Conservation (phyloP, 345 rosid species). For the Turnera subulata region DNA sequence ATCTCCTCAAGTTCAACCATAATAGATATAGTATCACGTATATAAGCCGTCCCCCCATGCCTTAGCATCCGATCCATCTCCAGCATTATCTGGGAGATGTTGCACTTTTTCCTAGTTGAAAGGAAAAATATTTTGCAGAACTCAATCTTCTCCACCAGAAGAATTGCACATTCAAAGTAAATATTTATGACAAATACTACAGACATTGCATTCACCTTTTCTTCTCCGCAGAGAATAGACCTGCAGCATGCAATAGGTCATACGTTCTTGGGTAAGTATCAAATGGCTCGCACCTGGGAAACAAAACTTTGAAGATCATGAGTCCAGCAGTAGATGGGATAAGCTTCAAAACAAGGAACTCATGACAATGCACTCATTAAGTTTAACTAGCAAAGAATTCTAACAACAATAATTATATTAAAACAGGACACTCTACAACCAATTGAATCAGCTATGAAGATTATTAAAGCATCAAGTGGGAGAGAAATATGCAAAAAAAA, state of each 20-base stretch:
- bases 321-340: neutral
- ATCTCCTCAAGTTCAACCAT: slow-evolving; percentile 43
- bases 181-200: neutral
- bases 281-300: slow-evolving; percentile 58
- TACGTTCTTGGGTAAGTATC: slow-evolving; percentile 67
- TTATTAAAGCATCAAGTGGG: too few relatives aligned
- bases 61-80: slow-evolving; percentile 66
- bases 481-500: too few relatives aligned
- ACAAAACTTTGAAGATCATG: slow-evolving; percentile 1
- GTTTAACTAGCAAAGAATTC: too few relatives aligned
- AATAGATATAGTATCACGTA: slow-evolving; percentile 45
- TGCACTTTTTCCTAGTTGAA: slow-evolving; percentile 34
- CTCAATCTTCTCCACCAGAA: neutral
- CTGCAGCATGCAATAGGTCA: slow-evolving; percentile 59
- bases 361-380: too few relatives aligned
- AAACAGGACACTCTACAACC: too few relatives aligned
- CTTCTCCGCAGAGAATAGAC: slow-evolving; percentile 50
- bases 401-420: too few relatives aligned
- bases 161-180: neutral
- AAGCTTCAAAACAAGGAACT: neutral
- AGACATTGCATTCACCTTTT: neutral
- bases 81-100: slow-evolving; percentile 47
- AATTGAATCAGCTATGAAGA: too few relatives aligned
- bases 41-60: slow-evolving; percentile 50
- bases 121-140: too few relatives aligned